Evolutionary conservation across 164 flowering plant species (phyloP).

Genomic region (Echeveria elegans): DNA sequence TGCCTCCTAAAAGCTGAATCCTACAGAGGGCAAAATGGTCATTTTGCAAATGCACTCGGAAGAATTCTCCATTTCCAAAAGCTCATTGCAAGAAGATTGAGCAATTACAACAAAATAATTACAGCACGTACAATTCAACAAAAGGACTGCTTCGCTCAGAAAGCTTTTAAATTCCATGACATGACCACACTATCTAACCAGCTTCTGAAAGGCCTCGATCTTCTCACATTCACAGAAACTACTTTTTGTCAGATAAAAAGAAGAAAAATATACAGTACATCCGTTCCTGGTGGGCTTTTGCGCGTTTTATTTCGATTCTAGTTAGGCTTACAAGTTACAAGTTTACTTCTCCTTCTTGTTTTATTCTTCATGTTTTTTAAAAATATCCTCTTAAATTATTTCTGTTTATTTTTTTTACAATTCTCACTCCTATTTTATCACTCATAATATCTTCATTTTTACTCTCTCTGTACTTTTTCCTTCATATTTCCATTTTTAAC

Average conservation of each 20-base stretch:
- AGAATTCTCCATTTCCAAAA: neutral
- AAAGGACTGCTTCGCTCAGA: conserved; percentile 1
- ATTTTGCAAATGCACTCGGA: neutral
- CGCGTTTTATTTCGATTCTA: neutral
- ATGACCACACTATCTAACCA: neutral
- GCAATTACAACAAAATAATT: conserved; percentile 5
- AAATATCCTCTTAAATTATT: no score
- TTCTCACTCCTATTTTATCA: no score
- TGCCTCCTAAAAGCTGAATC: no score
- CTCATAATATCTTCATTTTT: no score
- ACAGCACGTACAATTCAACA: neutral
- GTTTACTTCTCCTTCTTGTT: no score
- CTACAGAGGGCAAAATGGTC: neutral
- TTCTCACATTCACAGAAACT: conserved; percentile 1
- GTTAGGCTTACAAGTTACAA: no score
- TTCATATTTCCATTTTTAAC: no score
- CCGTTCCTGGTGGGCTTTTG: neutral
- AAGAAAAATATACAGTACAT: neutral
- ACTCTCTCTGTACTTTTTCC: no score
- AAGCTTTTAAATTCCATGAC: conserved; percentile 1
- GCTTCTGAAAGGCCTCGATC: conserved; percentile 1
- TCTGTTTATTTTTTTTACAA: no score
- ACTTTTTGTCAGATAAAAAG: neutral
- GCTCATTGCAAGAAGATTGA: neutral
- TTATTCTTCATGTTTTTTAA: no score